Percentiles rank a stretch among this genome's conserved stretches.
phyloP scores from a whole-genome alignment of 495 filamentous ascomycete species.

The Apodospora peruviana region DNA sequence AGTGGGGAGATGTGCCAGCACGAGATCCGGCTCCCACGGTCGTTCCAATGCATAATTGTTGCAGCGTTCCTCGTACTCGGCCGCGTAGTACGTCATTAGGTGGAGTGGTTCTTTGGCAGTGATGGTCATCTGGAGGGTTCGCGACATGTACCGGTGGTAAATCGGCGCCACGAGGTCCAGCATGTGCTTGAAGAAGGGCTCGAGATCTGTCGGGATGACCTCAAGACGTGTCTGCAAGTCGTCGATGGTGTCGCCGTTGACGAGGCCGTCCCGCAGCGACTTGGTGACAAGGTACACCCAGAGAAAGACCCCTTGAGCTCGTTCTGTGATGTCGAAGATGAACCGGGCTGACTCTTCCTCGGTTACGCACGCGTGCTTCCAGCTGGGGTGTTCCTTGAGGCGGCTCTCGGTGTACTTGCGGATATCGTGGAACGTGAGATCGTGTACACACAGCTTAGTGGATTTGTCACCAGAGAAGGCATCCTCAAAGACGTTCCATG shows the following conservation, averaged over 20 bases:
- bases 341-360: neutral
- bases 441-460: neutral
- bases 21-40: neutral
- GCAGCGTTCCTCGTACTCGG: neutral
- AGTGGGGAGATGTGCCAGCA: neutral
- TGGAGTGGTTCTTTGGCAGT: neutral
- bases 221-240: neutral
- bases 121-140: neutral
- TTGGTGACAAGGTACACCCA: constrained; percentile 5
- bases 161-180: neutral
- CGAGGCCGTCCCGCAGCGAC: neutral
- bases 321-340: neutral
- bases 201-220: neutral
- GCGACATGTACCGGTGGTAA: neutral
- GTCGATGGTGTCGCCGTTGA: neutral
- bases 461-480: neutral
- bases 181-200: constrained; percentile 1
- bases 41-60: neutral
- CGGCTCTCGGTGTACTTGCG: neutral
- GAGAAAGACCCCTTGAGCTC: constrained; percentile 5
- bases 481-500: constrained; percentile 1
- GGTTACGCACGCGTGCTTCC: neutral
- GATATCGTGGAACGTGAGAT: constrained; percentile 4
- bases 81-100: neutral
- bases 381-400: neutral